Percentiles rank a stretch among this genome's conserved stretches.
phyloP scores from a whole-genome alignment of 306 rosid species.

The Fragaria ananassa region DNA sequence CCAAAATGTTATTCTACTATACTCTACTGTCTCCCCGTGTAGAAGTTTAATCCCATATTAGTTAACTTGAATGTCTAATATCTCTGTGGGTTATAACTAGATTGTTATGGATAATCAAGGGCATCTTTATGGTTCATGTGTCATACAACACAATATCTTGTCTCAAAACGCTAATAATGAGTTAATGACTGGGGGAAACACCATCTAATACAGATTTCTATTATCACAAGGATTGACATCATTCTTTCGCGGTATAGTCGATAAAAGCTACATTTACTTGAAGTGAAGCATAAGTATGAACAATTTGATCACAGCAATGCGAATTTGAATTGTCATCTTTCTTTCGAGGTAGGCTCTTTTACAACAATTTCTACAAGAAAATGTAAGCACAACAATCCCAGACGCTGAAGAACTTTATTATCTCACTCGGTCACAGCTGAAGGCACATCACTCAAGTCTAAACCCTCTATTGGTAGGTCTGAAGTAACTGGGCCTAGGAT shows the following conservation, averaged over 20 bases:
- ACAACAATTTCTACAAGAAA: slow-evolving; percentile 28
- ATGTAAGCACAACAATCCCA: slow-evolving; percentile 1
- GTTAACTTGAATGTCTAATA: not conserved
- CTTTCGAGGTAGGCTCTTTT: not conserved
- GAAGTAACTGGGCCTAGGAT: slow-evolving; percentile 69
- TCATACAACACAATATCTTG: not conserved
- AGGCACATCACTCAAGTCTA: slow-evolving; percentile 69
- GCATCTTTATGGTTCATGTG: not conserved
- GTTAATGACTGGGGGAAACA: not conserved
- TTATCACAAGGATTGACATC: not conserved
- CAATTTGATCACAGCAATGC: not conserved
- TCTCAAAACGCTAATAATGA: not conserved
- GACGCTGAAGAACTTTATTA: not conserved
- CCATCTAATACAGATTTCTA: not conserved
- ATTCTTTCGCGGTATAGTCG: not conserved
- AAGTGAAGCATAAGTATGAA: not conserved
- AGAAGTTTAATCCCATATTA: not conserved
- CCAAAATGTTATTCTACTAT: not conserved
- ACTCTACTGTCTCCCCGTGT: not conserved
- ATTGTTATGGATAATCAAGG: not conserved
- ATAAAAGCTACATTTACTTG: slow-evolving; percentile 2
- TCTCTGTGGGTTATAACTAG: not conserved
- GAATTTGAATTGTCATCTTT: not conserved
- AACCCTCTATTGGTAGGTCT: slow-evolving; percentile 79
- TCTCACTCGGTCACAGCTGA: slow-evolving; percentile 37